A percentile compares a stretch with the other conserved stretches of the same genome.
These are phyloP conservation scores for Rhexocercosporidium sp. DNA, from an alignment of 2,329 filamentous ascomycete genomes.

Conservation along the genomic window DNA sequence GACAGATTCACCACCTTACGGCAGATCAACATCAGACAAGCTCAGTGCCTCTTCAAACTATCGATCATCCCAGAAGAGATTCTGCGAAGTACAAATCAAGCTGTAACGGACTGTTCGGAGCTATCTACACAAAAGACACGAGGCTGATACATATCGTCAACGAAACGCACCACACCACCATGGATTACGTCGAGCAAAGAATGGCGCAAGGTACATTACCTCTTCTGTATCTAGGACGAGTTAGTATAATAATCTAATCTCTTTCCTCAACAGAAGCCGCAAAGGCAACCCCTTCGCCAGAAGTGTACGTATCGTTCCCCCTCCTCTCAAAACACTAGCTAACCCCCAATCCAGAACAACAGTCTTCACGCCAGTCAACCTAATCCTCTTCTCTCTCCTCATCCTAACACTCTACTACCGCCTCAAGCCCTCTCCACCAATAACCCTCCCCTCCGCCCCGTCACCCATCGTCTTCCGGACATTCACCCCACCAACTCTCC, in stretches of 20 bases:
- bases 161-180: constrained; percentile 22
- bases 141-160: not conserved
- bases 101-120: not conserved
- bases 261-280: constrained; percentile 34
- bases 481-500: constrained; percentile 80
- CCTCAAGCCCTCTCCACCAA: constrained; percentile 54
- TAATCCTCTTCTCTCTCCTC: constrained; percentile 61
- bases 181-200: constrained; percentile 45
- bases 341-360: constrained; percentile 24
- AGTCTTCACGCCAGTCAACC: constrained; percentile 66
- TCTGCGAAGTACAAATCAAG: not conserved
- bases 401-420: constrained; percentile 63
- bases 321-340: constrained; percentile 7
- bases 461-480: constrained; percentile 67
- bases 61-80: too few relatives aligned
- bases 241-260: constrained; percentile 14
- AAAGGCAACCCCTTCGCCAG: constrained; percentile 40
- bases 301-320: constrained; percentile 38
- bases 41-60: too few relatives aligned
- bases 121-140: not conserved
- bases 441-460: constrained; percentile 56
- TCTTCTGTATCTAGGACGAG: not conserved
- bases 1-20: not conserved
- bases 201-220: constrained; percentile 39
- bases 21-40: not conserved